A percentile compares a stretch with the other conserved stretches of the same genome.
Evolutionary conservation across 192 early-diverging fungal species (phyloP).

Genomic region (Rhizophagus sp.): DNA sequence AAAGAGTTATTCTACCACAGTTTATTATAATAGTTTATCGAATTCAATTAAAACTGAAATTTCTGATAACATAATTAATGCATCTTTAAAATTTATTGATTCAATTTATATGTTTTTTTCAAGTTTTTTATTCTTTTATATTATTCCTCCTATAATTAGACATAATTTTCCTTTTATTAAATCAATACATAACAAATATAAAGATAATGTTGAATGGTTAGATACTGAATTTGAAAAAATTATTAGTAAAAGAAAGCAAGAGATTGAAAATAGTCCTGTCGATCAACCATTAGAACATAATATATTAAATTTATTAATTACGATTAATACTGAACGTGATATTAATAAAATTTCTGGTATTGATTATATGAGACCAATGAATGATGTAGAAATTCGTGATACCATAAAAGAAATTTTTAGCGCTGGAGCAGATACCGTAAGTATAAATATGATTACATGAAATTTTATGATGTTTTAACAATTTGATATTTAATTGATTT

Average conservation of each 20-base stretch:
- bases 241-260: not conserved
- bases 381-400: not conserved
- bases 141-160: not conserved
- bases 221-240: not conserved
- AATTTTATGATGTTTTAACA: no score
- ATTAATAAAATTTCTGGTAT: not conserved
- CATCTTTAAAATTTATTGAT: not conserved
- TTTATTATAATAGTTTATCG: not conserved
- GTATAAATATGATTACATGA: not conserved
- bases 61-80: not conserved
- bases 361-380: not conserved
- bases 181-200: not conserved
- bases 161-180: not conserved
- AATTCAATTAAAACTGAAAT: not conserved
- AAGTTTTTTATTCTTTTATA: not conserved
- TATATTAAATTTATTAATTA: constrained; percentile 1
- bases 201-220: not conserved
- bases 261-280: not conserved
- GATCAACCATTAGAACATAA: not conserved
- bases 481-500: not conserved
- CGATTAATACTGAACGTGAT: not conserved
- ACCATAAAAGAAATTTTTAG: not conserved
- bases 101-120: not conserved
- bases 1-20: not conserved
- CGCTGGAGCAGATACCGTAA: constrained; percentile 21